Percentiles rank a stretch among this genome's conserved stretches.
Evolutionary conservation across 2,329 filamentous ascomycete species (phyloP).

Genomic region (Penicillium freii): DNA sequence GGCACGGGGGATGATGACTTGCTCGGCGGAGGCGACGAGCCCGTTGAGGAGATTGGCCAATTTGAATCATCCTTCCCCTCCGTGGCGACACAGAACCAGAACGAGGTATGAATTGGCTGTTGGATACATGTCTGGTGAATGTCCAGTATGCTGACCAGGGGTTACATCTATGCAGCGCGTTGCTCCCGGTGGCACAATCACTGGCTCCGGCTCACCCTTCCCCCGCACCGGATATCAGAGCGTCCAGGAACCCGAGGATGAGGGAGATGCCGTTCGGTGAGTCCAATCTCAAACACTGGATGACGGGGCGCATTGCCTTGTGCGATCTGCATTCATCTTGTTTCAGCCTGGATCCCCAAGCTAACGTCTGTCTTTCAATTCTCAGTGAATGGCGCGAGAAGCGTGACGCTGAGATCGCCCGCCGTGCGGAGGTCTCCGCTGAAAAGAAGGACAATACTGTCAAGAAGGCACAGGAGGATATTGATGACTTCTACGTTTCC

Average conservation of each 20-base stretch:
- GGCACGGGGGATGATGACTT: constrained; percentile 66
- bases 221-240: constrained; percentile 51
- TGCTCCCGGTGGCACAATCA: constrained; percentile 76
- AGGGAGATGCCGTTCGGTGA: constrained; percentile 77
- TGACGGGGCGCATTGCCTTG: constrained; percentile 10
- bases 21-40: constrained; percentile 53
- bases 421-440: constrained; percentile 79
- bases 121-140: neutral
- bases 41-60: constrained; percentile 51
- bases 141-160: constrained; percentile 19
- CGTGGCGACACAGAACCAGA: constrained; percentile 65
- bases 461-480: constrained; percentile 85
- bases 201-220: constrained; percentile 62
- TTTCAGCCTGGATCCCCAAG: neutral
- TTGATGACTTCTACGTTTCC: constrained; percentile 99
- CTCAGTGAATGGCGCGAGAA: constrained; percentile 80
- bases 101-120: constrained; percentile 58
- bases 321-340: neutral
- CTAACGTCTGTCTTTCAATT: constrained; percentile 11
- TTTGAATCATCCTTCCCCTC: constrained; percentile 93
- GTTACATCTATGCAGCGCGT: constrained; percentile 55
- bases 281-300: constrained; percentile 8
- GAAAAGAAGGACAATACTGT: constrained; percentile 81
- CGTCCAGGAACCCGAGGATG: constrained; percentile 66
- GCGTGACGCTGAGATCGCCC: constrained; percentile 76